phyloP scores from a whole-genome alignment of 345 rosid species.

The Euphorbia peplus region DNA sequence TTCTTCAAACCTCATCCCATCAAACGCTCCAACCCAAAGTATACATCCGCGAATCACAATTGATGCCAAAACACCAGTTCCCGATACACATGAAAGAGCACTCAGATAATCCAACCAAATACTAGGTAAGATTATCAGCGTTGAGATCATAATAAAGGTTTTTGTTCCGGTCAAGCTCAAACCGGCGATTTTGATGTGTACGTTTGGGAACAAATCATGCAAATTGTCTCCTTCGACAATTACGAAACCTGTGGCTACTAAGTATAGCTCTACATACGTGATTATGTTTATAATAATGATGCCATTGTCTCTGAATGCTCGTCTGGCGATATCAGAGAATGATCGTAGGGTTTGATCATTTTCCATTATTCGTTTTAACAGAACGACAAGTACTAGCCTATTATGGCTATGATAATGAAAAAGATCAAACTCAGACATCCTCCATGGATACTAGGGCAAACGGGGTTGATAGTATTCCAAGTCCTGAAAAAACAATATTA shows the following conservation, averaged over 20 bases:
- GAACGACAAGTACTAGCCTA: constrained; percentile 65
- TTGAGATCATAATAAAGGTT: constrained; percentile 57
- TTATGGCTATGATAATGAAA: constrained; percentile 52
- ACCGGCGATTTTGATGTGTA: constrained; percentile 45
- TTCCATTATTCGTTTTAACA: constrained; percentile 79
- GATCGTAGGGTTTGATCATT: constrained; percentile 51
- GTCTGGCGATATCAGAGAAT: constrained; percentile 79
- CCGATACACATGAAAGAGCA: constrained; percentile 75
- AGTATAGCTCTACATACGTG: constrained; percentile 72
- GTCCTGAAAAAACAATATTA: constrained; percentile 61
- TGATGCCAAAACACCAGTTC: constrained; percentile 85
- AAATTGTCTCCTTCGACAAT: constrained; percentile 90
- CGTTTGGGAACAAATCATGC: constrained; percentile 47
- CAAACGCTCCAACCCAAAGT: constrained; percentile 62
- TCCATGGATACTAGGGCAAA: constrained; percentile 81
- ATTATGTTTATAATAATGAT: constrained; percentile 47
- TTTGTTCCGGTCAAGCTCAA: constrained; percentile 46
- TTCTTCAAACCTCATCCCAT: constrained; percentile 64
- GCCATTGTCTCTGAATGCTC: constrained; percentile 81
- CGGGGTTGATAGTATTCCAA: constrained; percentile 79
- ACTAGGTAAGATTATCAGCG: constrained; percentile 62
- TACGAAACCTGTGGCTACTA: constrained; percentile 77
- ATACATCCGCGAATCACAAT: constrained; percentile 61
- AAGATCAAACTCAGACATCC: constrained; percentile 83
- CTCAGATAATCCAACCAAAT: constrained; percentile 77